Base-by-base conservation (phyloP, 2,329 filamentous ascomycete species). In the Colletotrichum liriopes region DNA sequence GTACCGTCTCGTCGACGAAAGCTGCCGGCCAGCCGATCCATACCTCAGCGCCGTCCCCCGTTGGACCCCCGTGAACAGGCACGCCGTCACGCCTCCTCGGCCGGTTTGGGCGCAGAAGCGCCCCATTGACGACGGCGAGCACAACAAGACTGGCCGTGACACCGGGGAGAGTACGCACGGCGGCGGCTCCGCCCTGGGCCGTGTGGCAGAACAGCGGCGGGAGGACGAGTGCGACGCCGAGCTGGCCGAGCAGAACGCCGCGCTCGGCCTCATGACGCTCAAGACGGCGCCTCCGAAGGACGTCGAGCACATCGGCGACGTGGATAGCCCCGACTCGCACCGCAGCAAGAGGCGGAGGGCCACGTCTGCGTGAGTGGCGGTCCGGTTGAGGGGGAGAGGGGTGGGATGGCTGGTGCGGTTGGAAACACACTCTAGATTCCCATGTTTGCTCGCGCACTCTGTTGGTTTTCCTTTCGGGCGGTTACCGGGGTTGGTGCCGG, bases 231-330 rank as follows among this genome's bases (percentile, higher is more conserved):
- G 49, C n/a, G 66, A 73, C 20, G 67, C 65, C 32, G 77, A 73
- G 9, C 81, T 81, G 0, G 78, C 78, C 16, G 84, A 87, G 62
- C 85, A 83, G 76, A 86, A 85, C 55, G 86, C 85, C 1, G 86
- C 86, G 23, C 78, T 85, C 71, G 76, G 86, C 7, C 77, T 88
- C 47, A 83, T 88, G 84, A 85, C 85, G 63, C 80, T 88, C 35
- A 84, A 84, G 60, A 73, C 55, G n/a, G 63, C 72, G 11, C 62
- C 69, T 23, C 47, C 54, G 56, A 71, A 73, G 65, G 73, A 63
- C 39, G 59, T 61, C n/a, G 65, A 58, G 18, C 51, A 43, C 32
- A 29, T 64, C 32, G 51, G 62, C 23, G 76, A 79, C 37, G 71
- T 76, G 43, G 73, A 79, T 58, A 73, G 65, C 37, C 35, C 65